phyloP scores from a whole-genome alignment of 441 rosid species.

The Theobroma grandiflorum region DNA sequence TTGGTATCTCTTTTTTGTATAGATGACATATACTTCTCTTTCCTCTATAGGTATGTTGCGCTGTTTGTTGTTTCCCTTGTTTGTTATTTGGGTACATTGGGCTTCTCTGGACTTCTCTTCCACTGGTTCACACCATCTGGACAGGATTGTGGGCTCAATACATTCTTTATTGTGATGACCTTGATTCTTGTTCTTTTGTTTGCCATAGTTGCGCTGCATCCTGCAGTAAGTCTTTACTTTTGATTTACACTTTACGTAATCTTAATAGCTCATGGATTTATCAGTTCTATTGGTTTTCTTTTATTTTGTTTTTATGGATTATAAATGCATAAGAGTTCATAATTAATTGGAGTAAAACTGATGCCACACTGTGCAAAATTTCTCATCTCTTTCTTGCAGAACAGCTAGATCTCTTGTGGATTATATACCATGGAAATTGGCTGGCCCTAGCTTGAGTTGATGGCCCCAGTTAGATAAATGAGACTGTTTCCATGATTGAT shows the following conservation, averaged over 20 bases:
- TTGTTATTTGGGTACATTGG: slow-evolving; percentile 80
- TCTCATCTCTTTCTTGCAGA: background rate
- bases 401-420: slow-evolving; percentile 1
- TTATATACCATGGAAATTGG: background rate
- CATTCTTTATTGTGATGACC: slow-evolving; percentile 76
- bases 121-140: slow-evolving; percentile 97
- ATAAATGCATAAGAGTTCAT: background rate
- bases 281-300: background rate
- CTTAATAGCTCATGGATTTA: background rate
- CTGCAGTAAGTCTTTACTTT: slow-evolving; percentile 70
- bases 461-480: background rate
- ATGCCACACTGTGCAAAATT: background rate
- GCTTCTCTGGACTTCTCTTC: slow-evolving; percentile 93
- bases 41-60: slow-evolving; percentile 71
- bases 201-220: slow-evolving; percentile 83
- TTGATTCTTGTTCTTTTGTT: slow-evolving; percentile 70
- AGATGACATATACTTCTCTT: slow-evolving; percentile 14
- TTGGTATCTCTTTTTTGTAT: background rate
- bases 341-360: slow-evolving; percentile 2
- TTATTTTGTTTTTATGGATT: background rate
- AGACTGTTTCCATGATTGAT: background rate
- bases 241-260: background rate
- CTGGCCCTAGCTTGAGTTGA: slow-evolving; percentile 2
- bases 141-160: slow-evolving; percentile 93
- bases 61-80: slow-evolving; percentile 79